A percentile compares a stretch with the other conserved stretches of the same genome.
Evolutionary conservation across 352 stramenopile species (phyloP).

Genomic region (Pythium insidiosum): DNA sequence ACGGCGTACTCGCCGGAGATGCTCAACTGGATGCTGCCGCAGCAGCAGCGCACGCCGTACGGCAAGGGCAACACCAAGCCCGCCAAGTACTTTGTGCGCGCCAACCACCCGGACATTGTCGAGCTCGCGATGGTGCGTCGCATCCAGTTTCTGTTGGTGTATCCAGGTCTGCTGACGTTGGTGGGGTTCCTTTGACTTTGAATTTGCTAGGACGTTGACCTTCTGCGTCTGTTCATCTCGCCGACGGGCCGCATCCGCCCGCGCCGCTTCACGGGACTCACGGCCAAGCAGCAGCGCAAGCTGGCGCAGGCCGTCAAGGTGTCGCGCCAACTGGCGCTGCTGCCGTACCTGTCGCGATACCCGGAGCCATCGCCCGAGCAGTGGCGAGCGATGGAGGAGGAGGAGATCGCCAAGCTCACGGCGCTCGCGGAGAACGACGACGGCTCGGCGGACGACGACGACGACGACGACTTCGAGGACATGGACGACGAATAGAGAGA

Average conservation of each 20-base stretch:
- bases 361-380: constrained; percentile 73
- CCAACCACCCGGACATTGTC: constrained; percentile 66
- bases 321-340: constrained; percentile 61
- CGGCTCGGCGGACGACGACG: constrained; percentile 31
- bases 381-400: constrained; percentile 74
- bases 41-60: constrained; percentile 50
- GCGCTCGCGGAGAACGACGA: constrained; percentile 49
- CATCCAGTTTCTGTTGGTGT: neutral
- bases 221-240: constrained; percentile 78
- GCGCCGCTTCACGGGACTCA: constrained; percentile 73
- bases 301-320: constrained; percentile 70
- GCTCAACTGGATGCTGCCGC: constrained; percentile 79
- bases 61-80: constrained; percentile 51
- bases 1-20: constrained; percentile 64
- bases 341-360: constrained; percentile 77
- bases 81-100: constrained; percentile 73
- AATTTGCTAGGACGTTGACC: constrained; percentile 43
- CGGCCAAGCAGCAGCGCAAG: constrained; percentile 79
- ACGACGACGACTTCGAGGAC: constrained; percentile 61
- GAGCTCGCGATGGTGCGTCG: constrained; percentile 62
- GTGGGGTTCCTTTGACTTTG: neutral
- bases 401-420: constrained; percentile 54
- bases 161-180: neutral
- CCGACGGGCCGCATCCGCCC: constrained; percentile 75
- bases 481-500: constrained; percentile 36